phyloP scores from a whole-genome alignment of 768 basidiomycete species.

The Goffeauzyma gilvescens region DNA sequence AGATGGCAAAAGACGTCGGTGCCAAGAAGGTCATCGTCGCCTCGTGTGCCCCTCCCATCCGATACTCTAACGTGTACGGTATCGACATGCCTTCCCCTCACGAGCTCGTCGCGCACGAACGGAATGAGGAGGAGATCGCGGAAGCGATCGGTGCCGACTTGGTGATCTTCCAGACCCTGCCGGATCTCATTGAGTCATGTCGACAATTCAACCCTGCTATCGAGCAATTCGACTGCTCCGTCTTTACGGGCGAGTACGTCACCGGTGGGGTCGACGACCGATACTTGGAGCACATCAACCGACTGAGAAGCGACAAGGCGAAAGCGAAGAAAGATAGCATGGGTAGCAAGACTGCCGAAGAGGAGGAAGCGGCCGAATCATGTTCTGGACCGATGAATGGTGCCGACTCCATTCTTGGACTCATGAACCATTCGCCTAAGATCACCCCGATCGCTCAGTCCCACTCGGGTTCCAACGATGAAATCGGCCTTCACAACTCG shows the following conservation, averaged over 20 bases:
- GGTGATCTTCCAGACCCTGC: slow-evolving; percentile 82
- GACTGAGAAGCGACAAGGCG: slow-evolving; percentile 59
- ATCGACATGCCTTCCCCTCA: slow-evolving; percentile 97
- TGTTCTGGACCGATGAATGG: slow-evolving; percentile 34
- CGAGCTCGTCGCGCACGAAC: slow-evolving; percentile 73
- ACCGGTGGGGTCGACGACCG: slow-evolving; percentile 75
- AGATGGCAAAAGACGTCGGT: slow-evolving; percentile 98
- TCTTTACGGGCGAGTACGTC: slow-evolving; percentile 91
- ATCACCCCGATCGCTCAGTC: slow-evolving; percentile 13
- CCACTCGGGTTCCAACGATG: slow-evolving; percentile 16
- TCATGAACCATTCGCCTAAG: slow-evolving; percentile 31
- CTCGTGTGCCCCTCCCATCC: slow-evolving; percentile 89
- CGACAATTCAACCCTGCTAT: slow-evolving; percentile 64
- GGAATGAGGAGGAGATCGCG: slow-evolving; percentile 54
- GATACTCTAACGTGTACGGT: slow-evolving; percentile 93
- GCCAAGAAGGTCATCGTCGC: slow-evolving; percentile 91
- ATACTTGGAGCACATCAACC: slow-evolving; percentile 60
- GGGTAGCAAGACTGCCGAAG: slow-evolving; percentile 12
- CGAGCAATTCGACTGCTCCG: slow-evolving; percentile 75
- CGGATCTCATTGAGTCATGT: slow-evolving; percentile 70
- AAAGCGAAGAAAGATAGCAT: slow-evolving; percentile 38
- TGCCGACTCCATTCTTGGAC: slow-evolving; percentile 29
- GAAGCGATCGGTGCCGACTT: slow-evolving; percentile 77
- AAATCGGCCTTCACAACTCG: slow-evolving; percentile 32
- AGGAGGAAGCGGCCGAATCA: slow-evolving; percentile 16